Evolutionary conservation across 2,329 filamentous ascomycete species (phyloP), one percentile per base, ranked within the genome.

Genomic region (Claviceps purpurea): DNA sequence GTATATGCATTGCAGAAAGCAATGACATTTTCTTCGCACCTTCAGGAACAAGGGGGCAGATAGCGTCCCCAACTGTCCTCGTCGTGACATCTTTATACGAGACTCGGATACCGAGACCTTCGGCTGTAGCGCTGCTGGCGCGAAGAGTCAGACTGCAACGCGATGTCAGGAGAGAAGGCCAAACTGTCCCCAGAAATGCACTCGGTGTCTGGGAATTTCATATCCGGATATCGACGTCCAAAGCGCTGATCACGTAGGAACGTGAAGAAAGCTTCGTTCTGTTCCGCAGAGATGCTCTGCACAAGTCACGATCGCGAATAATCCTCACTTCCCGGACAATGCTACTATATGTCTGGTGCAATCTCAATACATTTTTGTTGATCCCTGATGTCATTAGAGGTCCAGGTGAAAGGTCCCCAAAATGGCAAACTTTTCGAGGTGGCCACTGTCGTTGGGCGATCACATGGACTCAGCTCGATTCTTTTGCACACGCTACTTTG

Each of bases 1-100:
- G 87, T 93, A 55, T 81, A 1, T 79, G 82, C 0, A 64, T 89
- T 0, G 84, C n/a, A 0, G 75, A 87, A 59, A 73, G 69, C 46
- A 69, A 71, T 1, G 69, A 70, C 0, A 64, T 74, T 14, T 76
- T 76, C 41, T 51, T 44, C 13, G 4, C 37, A 1, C 54, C n/a
- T 2, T 37, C 50, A 5, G 34, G 20, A 14, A 39, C 7, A 8
- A 52, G 8, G 26, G 7, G 2, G 26, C 6, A 26, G 7, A 47
- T 16, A 52, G 26, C 41, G 56, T 20, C 26, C 71, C 69, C 0
- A 65, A 74, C 20, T 61, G 79, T 78, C 51, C 64, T 79, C 0
- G 64, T 79, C n/a, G 68, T 75, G 0, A 72, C 73, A 0, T 0
- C 57, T 80, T n/a, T n/a, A n/a, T n/a, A n/a, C n/a, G n/a, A n/a